Evolutionary conservation across 192 early-diverging fungal genomes (phyloP).

Genomic region (Martensiomyces pterosporus): DNA sequence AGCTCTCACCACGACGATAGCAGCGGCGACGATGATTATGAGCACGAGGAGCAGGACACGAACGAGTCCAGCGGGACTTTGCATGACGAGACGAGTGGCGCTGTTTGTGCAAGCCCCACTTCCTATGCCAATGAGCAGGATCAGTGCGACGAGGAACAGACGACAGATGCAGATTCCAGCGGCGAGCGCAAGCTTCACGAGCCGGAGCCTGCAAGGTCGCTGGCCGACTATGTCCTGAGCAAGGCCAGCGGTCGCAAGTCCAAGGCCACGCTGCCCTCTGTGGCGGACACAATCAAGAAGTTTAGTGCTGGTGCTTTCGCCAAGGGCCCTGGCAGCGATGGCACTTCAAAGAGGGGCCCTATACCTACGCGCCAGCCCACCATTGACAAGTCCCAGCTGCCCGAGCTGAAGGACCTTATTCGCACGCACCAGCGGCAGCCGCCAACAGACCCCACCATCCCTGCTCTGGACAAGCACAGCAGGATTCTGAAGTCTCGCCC

Average conservation of each 20-base stretch:
- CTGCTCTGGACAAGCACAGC: constrained; percentile 41
- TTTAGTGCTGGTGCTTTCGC: constrained; percentile 17
- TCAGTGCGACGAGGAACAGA: constrained; percentile 4
- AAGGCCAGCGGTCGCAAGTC: constrained; percentile 13
- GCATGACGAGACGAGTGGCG: neutral
- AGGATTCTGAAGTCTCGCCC: constrained; percentile 44
- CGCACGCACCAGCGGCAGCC: constrained; percentile 45
- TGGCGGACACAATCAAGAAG: constrained; percentile 47
- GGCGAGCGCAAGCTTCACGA: too few relatives aligned
- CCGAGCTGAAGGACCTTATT: constrained; percentile 39
- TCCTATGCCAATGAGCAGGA: neutral
- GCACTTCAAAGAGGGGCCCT: neutral
- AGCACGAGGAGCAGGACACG: neutral
- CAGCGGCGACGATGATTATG: neutral
- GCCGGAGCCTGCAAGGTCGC: constrained; percentile 8
- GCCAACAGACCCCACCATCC: constrained; percentile 39
- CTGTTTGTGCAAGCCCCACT: too few relatives aligned
- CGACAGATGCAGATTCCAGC: too few relatives aligned
- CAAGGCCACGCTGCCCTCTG: constrained; percentile 21
- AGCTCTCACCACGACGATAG: neutral
- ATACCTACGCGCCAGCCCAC: neutral
- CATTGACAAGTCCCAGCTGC: constrained; percentile 19
- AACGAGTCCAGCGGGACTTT: neutral
- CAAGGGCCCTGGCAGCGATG: constrained; percentile 1
- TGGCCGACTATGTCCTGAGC: constrained; percentile 50